Evolutionary conservation across 306 rosid genomes (phyloP).

Genomic region (Urtica urens): DNA sequence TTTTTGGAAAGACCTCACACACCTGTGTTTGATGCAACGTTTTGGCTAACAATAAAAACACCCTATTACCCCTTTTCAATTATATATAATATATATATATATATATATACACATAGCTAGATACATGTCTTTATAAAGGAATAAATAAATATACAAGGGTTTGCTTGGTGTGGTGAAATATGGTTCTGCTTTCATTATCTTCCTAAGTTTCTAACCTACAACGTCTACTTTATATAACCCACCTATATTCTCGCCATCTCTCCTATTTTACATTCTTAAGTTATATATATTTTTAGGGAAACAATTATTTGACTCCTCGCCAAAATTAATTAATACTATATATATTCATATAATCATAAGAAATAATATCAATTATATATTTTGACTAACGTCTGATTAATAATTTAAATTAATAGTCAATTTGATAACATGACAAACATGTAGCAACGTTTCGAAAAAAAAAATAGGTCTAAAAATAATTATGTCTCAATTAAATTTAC

Average conservation of each 20-base stretch:
- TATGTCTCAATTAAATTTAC: no score
- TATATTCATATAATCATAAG: neutral
- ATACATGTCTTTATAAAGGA: neutral
- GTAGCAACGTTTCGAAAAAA: no score
- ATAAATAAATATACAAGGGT: slow-evolving; percentile 19
- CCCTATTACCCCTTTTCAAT: slow-evolving; percentile 13
- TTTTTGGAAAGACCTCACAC: slow-evolving; percentile 65
- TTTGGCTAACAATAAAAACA: slow-evolving; percentile 58
- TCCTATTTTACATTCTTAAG: neutral
- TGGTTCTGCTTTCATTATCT: slow-evolving; percentile 98
- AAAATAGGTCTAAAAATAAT: no score
- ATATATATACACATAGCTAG: slow-evolving; percentile 4
- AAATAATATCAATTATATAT: neutral
- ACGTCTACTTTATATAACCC: slow-evolving; percentile 97
- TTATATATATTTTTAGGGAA: neutral
- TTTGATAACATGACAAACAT: neutral
- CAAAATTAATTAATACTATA: neutral
- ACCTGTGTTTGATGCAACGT: slow-evolving; percentile 92
- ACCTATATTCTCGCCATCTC: slow-evolving; percentile 35
- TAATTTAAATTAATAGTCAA: no score
- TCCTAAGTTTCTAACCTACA: slow-evolving; percentile 92
- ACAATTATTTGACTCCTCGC: no score
- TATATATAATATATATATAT: slow-evolving; percentile 8
- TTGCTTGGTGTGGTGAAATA: slow-evolving; percentile 72
- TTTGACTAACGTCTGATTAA: no score